phyloP scores from a whole-genome alignment of 1,284 basidiomycete genomes.

The Pascua guehoae region DNA sequence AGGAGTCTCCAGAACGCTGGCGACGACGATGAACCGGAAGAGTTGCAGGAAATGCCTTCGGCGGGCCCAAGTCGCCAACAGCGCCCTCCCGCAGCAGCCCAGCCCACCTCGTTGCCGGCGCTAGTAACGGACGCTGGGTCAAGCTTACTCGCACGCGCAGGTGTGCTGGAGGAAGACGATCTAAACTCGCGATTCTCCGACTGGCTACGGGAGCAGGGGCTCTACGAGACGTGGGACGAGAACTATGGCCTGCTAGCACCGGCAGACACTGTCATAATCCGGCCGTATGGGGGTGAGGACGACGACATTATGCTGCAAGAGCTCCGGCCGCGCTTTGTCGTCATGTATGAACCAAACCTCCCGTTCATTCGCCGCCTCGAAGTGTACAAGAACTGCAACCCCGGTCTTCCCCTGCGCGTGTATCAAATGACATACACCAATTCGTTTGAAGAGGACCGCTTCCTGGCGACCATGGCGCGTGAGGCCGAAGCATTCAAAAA shows the following conservation, averaged over 20 bases:
- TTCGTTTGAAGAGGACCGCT: constrained; percentile 93
- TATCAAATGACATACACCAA: constrained; percentile 93
- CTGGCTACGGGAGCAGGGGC: constrained; percentile 25
- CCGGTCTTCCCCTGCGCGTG: constrained; percentile 76
- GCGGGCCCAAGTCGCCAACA: not conserved
- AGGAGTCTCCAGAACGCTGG: constrained; percentile 8
- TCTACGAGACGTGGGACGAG: constrained; percentile 61
- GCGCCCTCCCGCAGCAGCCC: not conserved
- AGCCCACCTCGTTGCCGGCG: not conserved
- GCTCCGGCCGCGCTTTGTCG: constrained; percentile 81
- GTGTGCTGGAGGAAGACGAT: constrained; percentile 43
- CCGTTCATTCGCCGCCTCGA: constrained; percentile 90
- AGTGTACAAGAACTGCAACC: constrained; percentile 77
- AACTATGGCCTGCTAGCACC: constrained; percentile 78
- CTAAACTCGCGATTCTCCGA: constrained; percentile 21
- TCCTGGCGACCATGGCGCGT: constrained; percentile 77
- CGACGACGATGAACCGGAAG: not conserved
- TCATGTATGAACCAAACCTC: constrained; percentile 93
- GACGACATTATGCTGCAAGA: constrained; percentile 88
- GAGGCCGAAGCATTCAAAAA: constrained; percentile 95
- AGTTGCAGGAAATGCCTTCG: not conserved
- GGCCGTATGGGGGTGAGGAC: constrained; percentile 85
- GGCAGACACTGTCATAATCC: constrained; percentile 77
- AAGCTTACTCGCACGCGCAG: constrained; percentile 26
- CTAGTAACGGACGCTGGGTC: constrained; percentile 1